These are phyloP conservation scores for Nakazawaea siamensis DNA, from an alignment of 805 yeast species.

Conservation along the genomic window DNA sequence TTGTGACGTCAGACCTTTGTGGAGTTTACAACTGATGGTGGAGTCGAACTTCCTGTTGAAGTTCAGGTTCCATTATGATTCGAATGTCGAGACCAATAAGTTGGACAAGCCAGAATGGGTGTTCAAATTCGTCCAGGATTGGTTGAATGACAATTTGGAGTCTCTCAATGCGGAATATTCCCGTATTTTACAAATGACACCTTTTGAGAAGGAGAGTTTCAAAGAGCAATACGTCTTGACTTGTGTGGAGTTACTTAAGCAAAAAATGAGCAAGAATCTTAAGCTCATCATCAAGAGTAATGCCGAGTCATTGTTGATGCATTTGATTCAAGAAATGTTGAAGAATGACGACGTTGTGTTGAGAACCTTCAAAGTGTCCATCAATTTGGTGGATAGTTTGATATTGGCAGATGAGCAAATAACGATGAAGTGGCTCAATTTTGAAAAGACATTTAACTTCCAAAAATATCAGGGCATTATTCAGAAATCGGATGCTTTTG, in stretches of 20 bases:
- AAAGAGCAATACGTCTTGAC: conserved; percentile 34
- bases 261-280: conserved; percentile 28
- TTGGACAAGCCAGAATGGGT: conserved; percentile 70
- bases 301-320: conserved; percentile 37
- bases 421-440: conserved; percentile 41
- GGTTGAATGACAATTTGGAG: conserved; percentile 23
- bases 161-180: conserved; percentile 23
- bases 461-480: conserved; percentile 45
- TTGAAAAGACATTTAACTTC: conserved; percentile 44
- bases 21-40: conserved; percentile 42
- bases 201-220: conserved; percentile 16
- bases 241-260: conserved; percentile 35
- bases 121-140: conserved; percentile 39
- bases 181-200: conserved; percentile 15
- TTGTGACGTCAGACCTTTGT: conserved; percentile 29
- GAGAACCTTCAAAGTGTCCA: conserved; percentile 28
- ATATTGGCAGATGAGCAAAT: conserved; percentile 18
- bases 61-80: conserved; percentile 54
- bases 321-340: conserved; percentile 48
- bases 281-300: conserved; percentile 12
- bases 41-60: conserved; percentile 34
- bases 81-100: conserved; percentile 50
- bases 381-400: conserved; percentile 20
- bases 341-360: conserved; percentile 47
- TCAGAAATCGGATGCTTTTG: conserved; percentile 38